Conservation (phyloP, 106 monocot species). For the Chionographis japonica region DNA sequence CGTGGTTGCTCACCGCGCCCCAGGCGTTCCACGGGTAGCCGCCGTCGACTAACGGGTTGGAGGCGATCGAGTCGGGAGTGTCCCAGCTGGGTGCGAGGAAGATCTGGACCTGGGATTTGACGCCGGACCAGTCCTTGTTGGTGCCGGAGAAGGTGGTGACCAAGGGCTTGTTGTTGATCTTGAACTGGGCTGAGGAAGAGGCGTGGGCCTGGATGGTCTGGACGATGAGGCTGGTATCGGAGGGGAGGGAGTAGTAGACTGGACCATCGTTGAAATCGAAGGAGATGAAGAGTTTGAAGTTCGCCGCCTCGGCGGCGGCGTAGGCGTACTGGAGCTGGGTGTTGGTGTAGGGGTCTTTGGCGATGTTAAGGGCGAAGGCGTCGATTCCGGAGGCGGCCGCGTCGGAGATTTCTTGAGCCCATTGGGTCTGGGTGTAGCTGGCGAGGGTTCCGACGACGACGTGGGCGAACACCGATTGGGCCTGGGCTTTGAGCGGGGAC, state of each 20-base stretch:
- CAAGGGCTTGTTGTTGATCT: no score
- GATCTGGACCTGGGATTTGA: neutral
- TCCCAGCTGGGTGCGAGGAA: no score
- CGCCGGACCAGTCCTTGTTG: conserved; percentile 1
- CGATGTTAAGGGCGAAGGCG: conserved; percentile 6
- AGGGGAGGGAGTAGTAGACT: conserved; percentile 9
- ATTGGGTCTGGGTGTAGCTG: no score
- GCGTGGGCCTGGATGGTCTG: conserved; percentile 5
- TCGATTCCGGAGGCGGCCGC: no score
- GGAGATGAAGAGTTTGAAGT: conserved; percentile 1
- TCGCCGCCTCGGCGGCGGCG: neutral
- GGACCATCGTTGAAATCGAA: conserved; percentile 15
- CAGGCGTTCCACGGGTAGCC: conserved; percentile 24
- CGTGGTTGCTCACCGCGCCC: conserved; percentile 11
- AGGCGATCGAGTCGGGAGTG: neutral
- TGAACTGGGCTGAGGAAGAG: no score
- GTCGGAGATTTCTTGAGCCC: no score
- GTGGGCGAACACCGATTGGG: conserved; percentile 12
- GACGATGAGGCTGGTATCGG: conserved; percentile 3
- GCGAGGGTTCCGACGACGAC: conserved; percentile 6
- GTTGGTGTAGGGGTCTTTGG: conserved; percentile 11
- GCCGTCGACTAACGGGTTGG: conserved; percentile 10
- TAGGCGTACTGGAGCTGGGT: conserved; percentile 10
- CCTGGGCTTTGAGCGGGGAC: neutral
- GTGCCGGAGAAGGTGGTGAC: conserved; percentile 11